Evolutionary conservation across 2,329 filamentous ascomycete genomes (phyloP), one percentile per base, ranked within the genome.

Genomic region (Aaosphaeria pasadenensis): DNA sequence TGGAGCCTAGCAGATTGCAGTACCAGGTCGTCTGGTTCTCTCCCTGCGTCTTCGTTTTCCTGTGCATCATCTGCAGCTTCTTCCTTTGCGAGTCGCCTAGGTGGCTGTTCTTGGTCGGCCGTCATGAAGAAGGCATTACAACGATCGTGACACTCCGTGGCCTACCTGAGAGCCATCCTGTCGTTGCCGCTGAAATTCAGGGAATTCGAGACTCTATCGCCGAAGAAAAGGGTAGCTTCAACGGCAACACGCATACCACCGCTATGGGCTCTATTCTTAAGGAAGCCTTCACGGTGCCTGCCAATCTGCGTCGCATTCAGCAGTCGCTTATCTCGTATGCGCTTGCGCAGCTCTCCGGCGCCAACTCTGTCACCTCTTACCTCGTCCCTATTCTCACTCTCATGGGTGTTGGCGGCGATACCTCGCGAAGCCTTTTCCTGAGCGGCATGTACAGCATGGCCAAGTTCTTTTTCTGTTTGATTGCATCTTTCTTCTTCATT

Each of bases 341-440:
- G 17, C 44, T 59, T 28, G 66, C 74, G 0, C 72, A 79, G 53
- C 66, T 77, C 41, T 74, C 72, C 0, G 73, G 75, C 5, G 74
- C 73, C 13, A 74, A 74, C 55, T 64, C 68, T 1, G 71, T 79
- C 42, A 74, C 74, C 0, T 59, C 69, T 9, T 74, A 79, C 51
- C 58, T 77, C 5, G 64, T 77, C 0, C 69, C 74, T 1, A 72
- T 77, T 35, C 48, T 78, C 39, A 63, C 55, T 2, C 47, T 77
- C 7, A 53, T 74, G 5, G 73, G 73, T 1, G 31, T 65, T 1
- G 53, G 49, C 1, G 55, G 64, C 2, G 62, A 60, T 1, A 66
- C 64, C 0, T 58, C 58, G 0, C 55, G 62, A 0, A 66, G 56
- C 17, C 60, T 77, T 6, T 72, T 76, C 41, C 56, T 75, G 2